Evolutionary conservation across 345 rosid genomes (phyloP).

Genomic region (Gossypium australe): DNA sequence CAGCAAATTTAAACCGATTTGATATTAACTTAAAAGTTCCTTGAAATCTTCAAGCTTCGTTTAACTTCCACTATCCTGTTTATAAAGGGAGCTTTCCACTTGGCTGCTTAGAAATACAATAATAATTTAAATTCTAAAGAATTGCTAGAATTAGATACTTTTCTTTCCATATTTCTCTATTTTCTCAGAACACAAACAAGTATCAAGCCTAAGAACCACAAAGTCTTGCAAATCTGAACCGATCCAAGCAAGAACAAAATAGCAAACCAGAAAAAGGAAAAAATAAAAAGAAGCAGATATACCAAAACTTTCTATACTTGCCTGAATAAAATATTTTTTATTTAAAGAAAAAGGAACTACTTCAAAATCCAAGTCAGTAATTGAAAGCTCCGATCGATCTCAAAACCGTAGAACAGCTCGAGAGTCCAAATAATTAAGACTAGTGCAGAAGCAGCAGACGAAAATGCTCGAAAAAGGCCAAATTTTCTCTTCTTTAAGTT

Average conservation of each 20-base stretch:
- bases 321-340: conserved; percentile 19
- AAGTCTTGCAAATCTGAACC: conserved; percentile 23
- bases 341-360: neutral
- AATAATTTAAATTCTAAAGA: neutral
- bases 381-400: conserved; percentile 25
- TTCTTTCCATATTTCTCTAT: conserved; percentile 16
- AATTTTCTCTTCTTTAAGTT: conserved; percentile 3
- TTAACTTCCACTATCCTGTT: neutral
- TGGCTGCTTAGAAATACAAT: neutral
- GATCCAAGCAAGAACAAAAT: conserved; percentile 24
- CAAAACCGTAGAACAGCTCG: neutral
- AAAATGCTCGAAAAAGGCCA: conserved; percentile 7
- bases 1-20: conserved; percentile 18
- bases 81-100: neutral
- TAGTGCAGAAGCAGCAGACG: conserved; percentile 5
- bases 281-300: neutral
- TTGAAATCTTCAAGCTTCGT: conserved; percentile 10
- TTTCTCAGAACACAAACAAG: conserved; percentile 14
- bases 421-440: neutral
- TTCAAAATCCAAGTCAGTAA: neutral
- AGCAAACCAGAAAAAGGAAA: neutral
- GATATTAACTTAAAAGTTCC: neutral
- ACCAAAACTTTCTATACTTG: conserved; percentile 2
- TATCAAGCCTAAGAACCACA: neutral
- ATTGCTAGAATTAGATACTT: neutral